Evolutionary conservation across 2,329 filamentous ascomycete genomes (phyloP).

Genomic region (Diaporthe batatas): DNA sequence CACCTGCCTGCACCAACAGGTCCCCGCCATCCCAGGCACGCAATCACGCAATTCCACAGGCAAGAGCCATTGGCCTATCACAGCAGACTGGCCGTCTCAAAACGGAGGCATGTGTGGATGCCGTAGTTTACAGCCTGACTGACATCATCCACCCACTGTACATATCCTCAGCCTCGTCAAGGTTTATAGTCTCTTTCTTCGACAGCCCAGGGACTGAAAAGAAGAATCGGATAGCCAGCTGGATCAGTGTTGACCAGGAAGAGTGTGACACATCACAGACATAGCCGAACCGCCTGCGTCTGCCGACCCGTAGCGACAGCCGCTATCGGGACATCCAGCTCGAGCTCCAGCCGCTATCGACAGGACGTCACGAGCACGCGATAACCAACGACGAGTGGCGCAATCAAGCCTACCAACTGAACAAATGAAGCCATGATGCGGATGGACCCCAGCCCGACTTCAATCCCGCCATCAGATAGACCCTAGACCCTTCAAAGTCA

Average conservation of each 20-base stretch:
- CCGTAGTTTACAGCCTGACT: slow-evolving; percentile 9
- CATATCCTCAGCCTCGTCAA: slow-evolving; percentile 27
- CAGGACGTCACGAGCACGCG: slow-evolving; percentile 12
- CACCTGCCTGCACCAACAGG: not conserved
- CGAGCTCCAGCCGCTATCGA: not conserved
- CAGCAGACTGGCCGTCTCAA: not conserved
- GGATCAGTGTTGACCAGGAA: not conserved
- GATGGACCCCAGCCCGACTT: not conserved
- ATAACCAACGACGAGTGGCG: not conserved
- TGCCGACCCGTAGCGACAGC: slow-evolving; percentile 26
- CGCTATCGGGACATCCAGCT: slow-evolving; percentile 5
- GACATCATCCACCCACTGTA: slow-evolving; percentile 38
- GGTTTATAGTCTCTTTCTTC: not conserved
- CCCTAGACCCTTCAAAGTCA: not conserved
- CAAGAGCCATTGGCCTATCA: slow-evolving; percentile 38
- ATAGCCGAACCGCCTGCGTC: not conserved
- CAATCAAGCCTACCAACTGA: not conserved
- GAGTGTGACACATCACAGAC: not conserved
- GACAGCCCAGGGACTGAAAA: not conserved
- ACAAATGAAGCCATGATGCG: not conserved
- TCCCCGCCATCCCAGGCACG: not conserved
- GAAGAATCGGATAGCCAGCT: not conserved
- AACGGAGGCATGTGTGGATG: slow-evolving; percentile 13
- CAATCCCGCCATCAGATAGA: too few species aligned
- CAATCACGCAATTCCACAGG: slow-evolving; percentile 37